A percentile compares a stretch with the other conserved stretches of the same genome.
Evolutionary conservation across 2,329 filamentous ascomycete genomes (phyloP).

Genomic region (Microsporum ferrugineum): DNA sequence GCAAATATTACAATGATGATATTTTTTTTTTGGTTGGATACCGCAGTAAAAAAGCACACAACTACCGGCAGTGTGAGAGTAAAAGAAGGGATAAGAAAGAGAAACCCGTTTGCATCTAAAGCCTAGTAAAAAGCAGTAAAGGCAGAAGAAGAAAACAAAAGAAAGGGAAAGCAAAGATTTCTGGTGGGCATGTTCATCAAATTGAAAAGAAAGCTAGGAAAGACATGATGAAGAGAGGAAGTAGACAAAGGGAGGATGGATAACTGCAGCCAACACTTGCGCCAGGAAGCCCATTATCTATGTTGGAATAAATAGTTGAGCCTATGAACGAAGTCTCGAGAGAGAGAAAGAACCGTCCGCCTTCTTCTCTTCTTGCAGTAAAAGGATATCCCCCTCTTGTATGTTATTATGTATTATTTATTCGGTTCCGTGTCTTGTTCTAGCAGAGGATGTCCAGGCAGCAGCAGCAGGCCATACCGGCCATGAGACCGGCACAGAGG

Average conservation of each 20-base stretch:
- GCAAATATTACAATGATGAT: background rate
- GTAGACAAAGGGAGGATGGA: background rate
- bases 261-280: background rate
- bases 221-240: background rate
- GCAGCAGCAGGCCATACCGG: constrained; percentile 39
- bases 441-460: constrained; percentile 40
- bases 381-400: background rate
- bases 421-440: background rate
- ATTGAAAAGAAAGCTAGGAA: background rate
- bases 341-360: background rate
- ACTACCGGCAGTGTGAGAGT: background rate
- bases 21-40: background rate
- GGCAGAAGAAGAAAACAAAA: background rate
- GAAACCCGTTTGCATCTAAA: background rate
- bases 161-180: background rate
- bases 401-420: background rate
- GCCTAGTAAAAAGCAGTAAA: background rate
- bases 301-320: background rate
- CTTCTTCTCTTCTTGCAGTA: background rate
- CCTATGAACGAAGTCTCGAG: background rate
- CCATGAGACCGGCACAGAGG: constrained; percentile 38
- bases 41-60: background rate
- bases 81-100: background rate
- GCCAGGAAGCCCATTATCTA: background rate
- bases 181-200: background rate